A percentile compares a stretch with the other conserved stretches of the same genome.
Evolutionary conservation across 345 rosid species (phyloP).

Genomic region (Acer saccharum): DNA sequence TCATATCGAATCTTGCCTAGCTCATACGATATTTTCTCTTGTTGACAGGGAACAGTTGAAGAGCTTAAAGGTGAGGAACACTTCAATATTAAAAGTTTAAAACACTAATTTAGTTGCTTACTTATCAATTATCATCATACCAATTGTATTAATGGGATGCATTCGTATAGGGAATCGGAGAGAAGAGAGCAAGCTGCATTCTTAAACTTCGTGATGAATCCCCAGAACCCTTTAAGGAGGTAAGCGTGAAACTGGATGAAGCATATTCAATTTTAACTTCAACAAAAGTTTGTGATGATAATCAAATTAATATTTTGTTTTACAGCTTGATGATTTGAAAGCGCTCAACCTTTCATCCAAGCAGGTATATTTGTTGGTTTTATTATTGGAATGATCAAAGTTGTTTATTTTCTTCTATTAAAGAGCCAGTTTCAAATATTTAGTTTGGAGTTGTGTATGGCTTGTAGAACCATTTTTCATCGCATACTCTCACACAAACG

Average conservation of each 20-base stretch:
- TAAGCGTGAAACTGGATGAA: constrained; percentile 28
- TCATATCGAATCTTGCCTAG: neutral
- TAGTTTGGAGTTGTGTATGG: neutral
- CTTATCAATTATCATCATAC: neutral
- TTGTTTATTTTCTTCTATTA: neutral
- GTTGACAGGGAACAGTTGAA: constrained; percentile 66
- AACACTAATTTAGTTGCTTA: neutral
- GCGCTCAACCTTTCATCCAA: constrained; percentile 73
- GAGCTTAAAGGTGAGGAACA: constrained; percentile 63
- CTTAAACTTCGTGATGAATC: constrained; percentile 64
- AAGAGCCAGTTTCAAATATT: neutral
- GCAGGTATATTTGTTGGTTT: constrained; percentile 46
- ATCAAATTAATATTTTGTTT: constrained; percentile 3
- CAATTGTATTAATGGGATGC: neutral
- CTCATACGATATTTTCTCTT: neutral
- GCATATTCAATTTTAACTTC: neutral
- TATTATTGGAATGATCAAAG: neutral
- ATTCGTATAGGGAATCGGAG: constrained; percentile 72
- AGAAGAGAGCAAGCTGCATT: constrained; percentile 70
- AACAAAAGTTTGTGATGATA: constrained; percentile 8
- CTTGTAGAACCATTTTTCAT: neutral
- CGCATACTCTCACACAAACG: neutral
- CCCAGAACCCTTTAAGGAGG: constrained; percentile 64
- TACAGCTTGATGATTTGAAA: constrained; percentile 70
- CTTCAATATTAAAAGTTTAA: neutral